Percentiles rank a stretch among this genome's conserved stretches.
These are phyloP conservation scores for Ceriops tagal DNA, from an alignment of 345 rosid species.

Conservation along the genomic window DNA sequence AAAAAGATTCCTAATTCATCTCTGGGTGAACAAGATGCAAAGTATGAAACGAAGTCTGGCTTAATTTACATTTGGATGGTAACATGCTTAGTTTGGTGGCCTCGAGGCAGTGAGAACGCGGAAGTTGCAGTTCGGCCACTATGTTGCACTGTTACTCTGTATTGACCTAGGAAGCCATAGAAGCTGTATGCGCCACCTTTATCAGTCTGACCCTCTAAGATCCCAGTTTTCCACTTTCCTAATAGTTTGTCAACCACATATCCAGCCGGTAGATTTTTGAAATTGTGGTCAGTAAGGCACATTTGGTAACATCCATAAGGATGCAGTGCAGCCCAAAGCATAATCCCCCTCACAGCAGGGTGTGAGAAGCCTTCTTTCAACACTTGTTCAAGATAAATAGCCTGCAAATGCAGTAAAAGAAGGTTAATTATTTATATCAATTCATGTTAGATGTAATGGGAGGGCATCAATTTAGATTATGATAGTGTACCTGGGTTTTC, in stretches of 20 bases:
- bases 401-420: constrained; percentile 30
- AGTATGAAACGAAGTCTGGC: too few relatives aligned
- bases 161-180: constrained; percentile 68
- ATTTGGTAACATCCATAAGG: constrained; percentile 71
- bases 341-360: constrained; percentile 69
- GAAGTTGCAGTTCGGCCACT: constrained; percentile 39
- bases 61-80: constrained; percentile 35
- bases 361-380: constrained; percentile 87
- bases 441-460: too few relatives aligned
- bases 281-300: constrained; percentile 65
- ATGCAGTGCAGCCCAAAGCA: constrained; percentile 82
- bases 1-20: too few relatives aligned
- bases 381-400: constrained; percentile 60
- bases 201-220: constrained; percentile 34
- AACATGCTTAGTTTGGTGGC: constrained; percentile 58
- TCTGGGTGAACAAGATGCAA: too few relatives aligned
- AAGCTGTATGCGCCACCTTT: constrained; percentile 64
- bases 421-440: too few relatives aligned
- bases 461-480: background rate
- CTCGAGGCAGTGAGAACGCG: constrained; percentile 42
- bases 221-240: constrained; percentile 55
- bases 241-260: constrained; percentile 60
- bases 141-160: constrained; percentile 29
- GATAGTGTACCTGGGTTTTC: constrained; percentile 46
- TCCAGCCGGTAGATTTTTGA: constrained; percentile 68